Evolutionary conservation across 2,329 filamentous ascomycete species (phyloP).

Genomic region (Cordyceps farinosa): DNA sequence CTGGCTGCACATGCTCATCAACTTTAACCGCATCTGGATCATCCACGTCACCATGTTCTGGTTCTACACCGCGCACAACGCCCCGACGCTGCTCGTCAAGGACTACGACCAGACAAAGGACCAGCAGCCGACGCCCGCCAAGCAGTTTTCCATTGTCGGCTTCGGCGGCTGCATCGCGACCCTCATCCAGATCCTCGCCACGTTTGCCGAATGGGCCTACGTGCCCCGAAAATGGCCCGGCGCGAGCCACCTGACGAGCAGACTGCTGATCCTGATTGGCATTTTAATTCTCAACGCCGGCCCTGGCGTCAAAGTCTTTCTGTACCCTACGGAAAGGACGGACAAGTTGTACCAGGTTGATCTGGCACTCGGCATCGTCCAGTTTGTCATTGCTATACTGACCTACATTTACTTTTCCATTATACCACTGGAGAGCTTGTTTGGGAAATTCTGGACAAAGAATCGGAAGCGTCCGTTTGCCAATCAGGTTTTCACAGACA

Average conservation of each 20-base stretch:
- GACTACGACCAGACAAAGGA: slow-evolving; percentile 82
- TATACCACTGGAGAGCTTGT: slow-evolving; percentile 91
- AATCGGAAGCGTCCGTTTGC: slow-evolving; percentile 64
- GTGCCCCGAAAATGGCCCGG: slow-evolving; percentile 93
- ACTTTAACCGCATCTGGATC: slow-evolving; percentile 99
- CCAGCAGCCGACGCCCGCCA: slow-evolving; percentile 65
- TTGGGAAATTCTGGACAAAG: slow-evolving; percentile 80
- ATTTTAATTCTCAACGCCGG: slow-evolving; percentile 80
- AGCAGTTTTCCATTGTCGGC: slow-evolving; percentile 76
- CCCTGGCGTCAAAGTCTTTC: slow-evolving; percentile 84
- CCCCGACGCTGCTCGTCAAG: slow-evolving; percentile 76
- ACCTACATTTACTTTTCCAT: slow-evolving; percentile 92
- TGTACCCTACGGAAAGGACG: slow-evolving; percentile 40
- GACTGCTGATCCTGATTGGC: slow-evolving; percentile 74
- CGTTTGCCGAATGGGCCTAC: slow-evolving; percentile 86
- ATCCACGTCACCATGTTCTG: slow-evolving; percentile 93
- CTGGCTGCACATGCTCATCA: slow-evolving; percentile 94
- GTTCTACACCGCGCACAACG: slow-evolving; percentile 94
- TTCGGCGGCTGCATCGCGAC: slow-evolving; percentile 81
- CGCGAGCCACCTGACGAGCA: slow-evolving; percentile 91
- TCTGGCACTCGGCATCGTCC: slow-evolving; percentile 77
- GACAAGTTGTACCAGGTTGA: slow-evolving; percentile 43
- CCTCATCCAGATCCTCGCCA: slow-evolving; percentile 86
- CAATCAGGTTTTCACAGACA: slow-evolving; percentile 96
- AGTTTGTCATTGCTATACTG: slow-evolving; percentile 84